Evolutionary conservation across 2,329 filamentous ascomycete genomes (phyloP), one percentile per base, ranked within the genome.

Genomic region (Fusarium nisikadoi): DNA sequence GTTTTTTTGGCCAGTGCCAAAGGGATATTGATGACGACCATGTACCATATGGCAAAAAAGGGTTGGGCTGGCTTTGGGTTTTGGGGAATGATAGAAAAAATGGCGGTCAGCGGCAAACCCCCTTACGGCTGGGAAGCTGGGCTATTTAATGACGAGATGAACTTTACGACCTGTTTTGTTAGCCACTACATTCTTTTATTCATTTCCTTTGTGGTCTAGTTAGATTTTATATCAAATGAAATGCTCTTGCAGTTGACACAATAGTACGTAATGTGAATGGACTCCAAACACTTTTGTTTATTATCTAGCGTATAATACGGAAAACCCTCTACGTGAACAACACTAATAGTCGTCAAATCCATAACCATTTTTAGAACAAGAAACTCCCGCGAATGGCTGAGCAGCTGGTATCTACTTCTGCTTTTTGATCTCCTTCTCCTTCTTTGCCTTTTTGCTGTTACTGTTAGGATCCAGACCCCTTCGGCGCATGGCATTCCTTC

Each of bases 401-500:
- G 38, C 45, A 50, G 35, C 46, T 68, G 68, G 60, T 71, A 73
- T 72, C 60, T 75, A 68, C 63, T 76, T 69, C 60, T 76, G 67
- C 63, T 73, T 76, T 70, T 75, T 76, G 45, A 70, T 74, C 60
- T 70, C 55, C 62, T 76, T 75, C 64, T 71, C 76, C 68, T 81
- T 78, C 72, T 72, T 78, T 20, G 75, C 71, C 68, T 81, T 79
- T 73, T 78, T 82, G 53, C 73, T 81, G 57, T 77, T 81, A 31
- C 87, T 90, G 78, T 88, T 90, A 3, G 93, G 93, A 80, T 95
- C 90, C 58, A 95, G 81, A 67, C 93, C 93, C 79, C 92, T 91
- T 77, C 90, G 89, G 75, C 92, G 89, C 86, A 94, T 88, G 66
- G 90, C 88, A 77, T 92, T 94, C 73, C 89, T 88, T 84, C 91